phyloP scores from a whole-genome alignment of 805 yeast species.

The Dipodascus geniculatus region DNA sequence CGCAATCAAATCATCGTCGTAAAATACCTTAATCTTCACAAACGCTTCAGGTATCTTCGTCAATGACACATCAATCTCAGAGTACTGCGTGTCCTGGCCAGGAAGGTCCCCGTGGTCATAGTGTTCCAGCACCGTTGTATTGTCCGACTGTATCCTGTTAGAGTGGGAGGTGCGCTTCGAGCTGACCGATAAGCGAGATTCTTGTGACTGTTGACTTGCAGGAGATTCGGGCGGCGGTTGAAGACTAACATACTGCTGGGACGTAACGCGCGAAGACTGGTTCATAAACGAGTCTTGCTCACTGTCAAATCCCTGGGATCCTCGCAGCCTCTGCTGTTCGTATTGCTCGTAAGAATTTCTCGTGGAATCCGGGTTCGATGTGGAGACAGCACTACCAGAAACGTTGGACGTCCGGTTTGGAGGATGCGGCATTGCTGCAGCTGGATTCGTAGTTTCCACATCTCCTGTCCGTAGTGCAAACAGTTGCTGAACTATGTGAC shows the following conservation, averaged over 20 bases:
- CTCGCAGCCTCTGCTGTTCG: background rate
- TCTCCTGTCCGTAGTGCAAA: slow-evolving; percentile 62
- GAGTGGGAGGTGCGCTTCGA: background rate
- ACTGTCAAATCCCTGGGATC: background rate
- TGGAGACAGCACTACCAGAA: background rate
- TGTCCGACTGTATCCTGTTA: background rate
- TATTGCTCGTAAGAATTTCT: background rate
- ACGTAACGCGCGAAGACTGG: background rate
- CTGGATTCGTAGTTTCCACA: slow-evolving; percentile 31
- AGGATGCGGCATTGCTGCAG: slow-evolving; percentile 25
- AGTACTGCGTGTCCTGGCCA: background rate
- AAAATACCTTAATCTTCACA: slow-evolving; percentile 29
- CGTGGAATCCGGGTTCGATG: background rate
- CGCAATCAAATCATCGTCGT: slow-evolving; percentile 28
- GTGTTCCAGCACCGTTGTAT: background rate
- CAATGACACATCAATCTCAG: background rate
- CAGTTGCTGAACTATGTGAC: slow-evolving; percentile 53
- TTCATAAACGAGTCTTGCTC: background rate
- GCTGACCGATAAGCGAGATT: background rate
- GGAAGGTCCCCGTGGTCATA: no score
- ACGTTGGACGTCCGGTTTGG: slow-evolving; percentile 7
- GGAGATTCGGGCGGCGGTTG: background rate
- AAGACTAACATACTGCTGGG: background rate
- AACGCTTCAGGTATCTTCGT: slow-evolving; percentile 8
- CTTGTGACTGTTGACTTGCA: background rate